These are phyloP conservation scores for Ogataea salicorniae DNA, from an alignment of 805 yeast species.

Conservation along the genomic window DNA sequence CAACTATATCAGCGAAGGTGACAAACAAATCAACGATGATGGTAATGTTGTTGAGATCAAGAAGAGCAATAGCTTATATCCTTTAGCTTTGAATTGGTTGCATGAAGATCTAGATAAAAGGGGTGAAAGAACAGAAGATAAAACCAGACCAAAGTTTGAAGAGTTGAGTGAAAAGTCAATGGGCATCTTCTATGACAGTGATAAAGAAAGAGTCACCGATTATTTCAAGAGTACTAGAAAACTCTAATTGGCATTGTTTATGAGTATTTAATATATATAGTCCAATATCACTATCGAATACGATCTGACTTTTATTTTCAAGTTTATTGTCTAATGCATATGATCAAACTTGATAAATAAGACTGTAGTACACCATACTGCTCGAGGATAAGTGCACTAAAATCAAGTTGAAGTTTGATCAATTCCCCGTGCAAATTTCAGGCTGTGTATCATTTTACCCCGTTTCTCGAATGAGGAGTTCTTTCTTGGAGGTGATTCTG, in stretches of 20 bases:
- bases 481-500: no score
- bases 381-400: no score
- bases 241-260: neutral
- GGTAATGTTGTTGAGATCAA: slow-evolving; percentile 31
- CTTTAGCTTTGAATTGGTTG: slow-evolving; percentile 69
- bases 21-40: slow-evolving; percentile 10
- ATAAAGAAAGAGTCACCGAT: slow-evolving; percentile 38
- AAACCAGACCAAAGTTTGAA: slow-evolving; percentile 46
- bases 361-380: no score
- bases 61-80: slow-evolving; percentile 55
- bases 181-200: slow-evolving; percentile 37
- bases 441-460: no score
- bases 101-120: slow-evolving; percentile 44
- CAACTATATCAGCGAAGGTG: slow-evolving; percentile 25
- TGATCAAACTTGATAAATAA: no score
- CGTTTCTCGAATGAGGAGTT: no score
- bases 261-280: no score
- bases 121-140: slow-evolving; percentile 49
- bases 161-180: slow-evolving; percentile 42
- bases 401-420: no score
- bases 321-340: no score
- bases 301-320: no score
- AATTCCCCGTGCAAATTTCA: no score
- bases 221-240: slow-evolving; percentile 50
- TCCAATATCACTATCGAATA: no score